Base-by-base conservation (phyloP, 2,329 filamentous ascomycete genomes). In the Alternaria viburni region DNA sequence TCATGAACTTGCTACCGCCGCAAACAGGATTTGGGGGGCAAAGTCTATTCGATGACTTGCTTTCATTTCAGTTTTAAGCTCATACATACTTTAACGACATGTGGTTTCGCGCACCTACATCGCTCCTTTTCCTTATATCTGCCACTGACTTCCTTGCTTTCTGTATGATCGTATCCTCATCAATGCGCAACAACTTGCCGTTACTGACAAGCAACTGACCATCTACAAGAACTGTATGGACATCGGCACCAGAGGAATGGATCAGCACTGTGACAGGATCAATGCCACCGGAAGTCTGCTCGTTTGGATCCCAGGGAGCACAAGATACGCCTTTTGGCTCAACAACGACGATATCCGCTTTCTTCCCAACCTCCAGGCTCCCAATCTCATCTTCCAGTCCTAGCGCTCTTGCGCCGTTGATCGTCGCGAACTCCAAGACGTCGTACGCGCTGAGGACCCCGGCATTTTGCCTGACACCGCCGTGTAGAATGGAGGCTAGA, bases 351-450 rank as follows among this genome's bases (percentile, higher is more conserved):
- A 83, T 76, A 59, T 83, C 80, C 0, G 81, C 81, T 60, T 81
- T 82, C 71, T 82, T 83, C 2, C 80, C 80, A 6, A 79, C 65
- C 57, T 81, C 79, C 17, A 83, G 51, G 50, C 76, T 81, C 3
- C 81, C 81, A 11, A 81, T 80, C 1, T 71, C 62, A 15, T 74
- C 64, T 13, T 81, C 75, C 54, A 86, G 17, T 11, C 71, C 71
- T 15, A 75, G 43, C 6, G 73, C 71, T 12, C 64, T 61, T 7
- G 73, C 72, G 4, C 71, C 71, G 23, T 74, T 73, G 54, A 74
- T 69, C 3, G 73, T 75, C 15, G 69, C 68, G 49, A 74, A 67
- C 55, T 70, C 67, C 9, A 75, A 54, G 12, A 72, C 64, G 15
- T 68, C 51, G 12, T 71, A 71, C 8, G 70, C 70, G 10, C 50